A percentile compares a stretch with the other conserved stretches of the same genome.
phyloP scores from a whole-genome alignment of 1,284 basidiomycete species.

The Ceratobasidium sp. region DNA sequence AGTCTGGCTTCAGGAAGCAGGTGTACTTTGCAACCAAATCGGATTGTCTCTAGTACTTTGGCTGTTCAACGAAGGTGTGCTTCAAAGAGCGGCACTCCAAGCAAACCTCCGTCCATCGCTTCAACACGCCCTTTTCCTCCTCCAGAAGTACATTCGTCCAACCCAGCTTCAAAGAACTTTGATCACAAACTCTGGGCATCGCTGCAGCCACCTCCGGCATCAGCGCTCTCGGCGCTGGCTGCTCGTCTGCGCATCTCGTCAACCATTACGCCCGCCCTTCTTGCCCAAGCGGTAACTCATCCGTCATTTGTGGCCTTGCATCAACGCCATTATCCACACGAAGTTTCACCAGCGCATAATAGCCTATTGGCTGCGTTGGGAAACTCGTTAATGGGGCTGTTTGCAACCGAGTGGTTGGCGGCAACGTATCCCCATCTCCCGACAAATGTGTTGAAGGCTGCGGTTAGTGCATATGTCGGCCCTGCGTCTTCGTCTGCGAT shows the following conservation, averaged over 20 bases:
- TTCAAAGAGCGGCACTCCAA: background rate
- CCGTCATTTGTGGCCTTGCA: conserved; percentile 71
- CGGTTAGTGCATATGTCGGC: conserved; percentile 90
- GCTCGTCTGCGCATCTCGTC: conserved; percentile 71
- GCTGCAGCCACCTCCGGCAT: conserved; percentile 72
- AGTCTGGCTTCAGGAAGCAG: background rate
- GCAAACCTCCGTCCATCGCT: conserved; percentile 35
- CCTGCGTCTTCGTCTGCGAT: conserved; percentile 82
- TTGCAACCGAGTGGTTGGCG: conserved; percentile 86
- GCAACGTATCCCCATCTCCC: conserved; percentile 90
- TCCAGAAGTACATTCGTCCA: conserved; percentile 38
- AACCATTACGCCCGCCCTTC: conserved; percentile 38
- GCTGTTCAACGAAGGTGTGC: conserved; percentile 3
- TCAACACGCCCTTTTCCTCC: conserved; percentile 40
- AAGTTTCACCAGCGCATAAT: conserved; percentile 68
- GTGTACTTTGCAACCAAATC: background rate
- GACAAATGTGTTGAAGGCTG: conserved; percentile 87
- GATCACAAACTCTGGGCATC: conserved; percentile 68
- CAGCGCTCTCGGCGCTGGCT: conserved; percentile 75
- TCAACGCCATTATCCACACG: conserved; percentile 61
- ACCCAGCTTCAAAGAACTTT: conserved; percentile 34
- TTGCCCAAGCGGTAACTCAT: conserved; percentile 77
- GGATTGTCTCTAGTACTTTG: background rate
- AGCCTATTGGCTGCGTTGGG: conserved; percentile 82
- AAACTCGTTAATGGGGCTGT: conserved; percentile 90